Conservation (phyloP, 306 rosid genomes). For the Acacia acuminata region DNA sequence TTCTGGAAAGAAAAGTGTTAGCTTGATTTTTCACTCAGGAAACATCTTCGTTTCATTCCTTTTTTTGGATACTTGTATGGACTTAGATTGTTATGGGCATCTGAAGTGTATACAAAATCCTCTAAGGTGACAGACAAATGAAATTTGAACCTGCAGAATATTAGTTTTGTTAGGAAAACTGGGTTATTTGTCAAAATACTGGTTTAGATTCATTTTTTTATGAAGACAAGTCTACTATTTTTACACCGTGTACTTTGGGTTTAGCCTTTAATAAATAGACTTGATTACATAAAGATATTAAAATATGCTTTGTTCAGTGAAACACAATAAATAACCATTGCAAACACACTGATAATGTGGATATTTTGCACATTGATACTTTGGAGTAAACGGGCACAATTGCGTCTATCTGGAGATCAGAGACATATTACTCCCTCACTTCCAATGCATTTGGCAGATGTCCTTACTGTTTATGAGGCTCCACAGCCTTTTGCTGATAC, state of each 20-base stretch:
- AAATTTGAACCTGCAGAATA: neutral
- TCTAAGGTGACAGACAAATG: neutral
- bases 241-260: neutral
- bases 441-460: conserved; percentile 87
- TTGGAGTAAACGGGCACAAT: conserved; percentile 47
- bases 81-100: neutral
- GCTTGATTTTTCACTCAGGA: neutral
- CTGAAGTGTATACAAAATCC: neutral
- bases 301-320: conserved; percentile 11
- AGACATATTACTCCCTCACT: conserved; percentile 77
- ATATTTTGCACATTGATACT: conserved; percentile 20
- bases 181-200: neutral
- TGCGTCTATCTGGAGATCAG: conserved; percentile 71
- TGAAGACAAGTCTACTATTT: neutral
- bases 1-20: neutral
- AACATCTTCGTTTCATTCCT: neutral
- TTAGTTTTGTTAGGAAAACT: neutral
- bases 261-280: conserved; percentile 5
- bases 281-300: neutral
- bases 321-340: neutral
- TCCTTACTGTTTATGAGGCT: conserved; percentile 57
- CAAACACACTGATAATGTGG: conserved; percentile 6
- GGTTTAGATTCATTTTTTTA: neutral
- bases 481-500: conserved; percentile 62
- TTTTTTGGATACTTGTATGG: neutral